These are phyloP conservation scores for Lyophyllum atratum DNA, from an alignment of 768 basidiomycete species.

Conservation along the genomic window DNA sequence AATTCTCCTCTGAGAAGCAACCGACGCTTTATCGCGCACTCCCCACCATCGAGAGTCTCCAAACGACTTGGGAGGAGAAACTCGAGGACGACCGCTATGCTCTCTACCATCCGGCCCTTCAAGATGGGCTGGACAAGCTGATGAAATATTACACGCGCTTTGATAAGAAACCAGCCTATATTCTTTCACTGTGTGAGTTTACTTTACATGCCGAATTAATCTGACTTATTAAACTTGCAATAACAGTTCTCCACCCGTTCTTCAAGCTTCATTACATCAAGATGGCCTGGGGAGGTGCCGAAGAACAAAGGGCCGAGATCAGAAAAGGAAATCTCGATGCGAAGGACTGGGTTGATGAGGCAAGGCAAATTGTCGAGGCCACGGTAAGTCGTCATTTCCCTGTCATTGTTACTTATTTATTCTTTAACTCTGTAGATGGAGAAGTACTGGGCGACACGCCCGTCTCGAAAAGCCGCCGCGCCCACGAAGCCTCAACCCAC, in stretches of 20 bases:
- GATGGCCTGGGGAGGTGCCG: constrained; percentile 24
- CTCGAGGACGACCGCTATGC: neutral
- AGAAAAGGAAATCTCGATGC: constrained; percentile 14
- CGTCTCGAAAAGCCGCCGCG: neutral
- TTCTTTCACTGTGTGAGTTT: constrained; percentile 29
- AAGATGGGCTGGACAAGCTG: constrained; percentile 24
- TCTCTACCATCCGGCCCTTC: constrained; percentile 19
- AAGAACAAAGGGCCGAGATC: constrained; percentile 22
- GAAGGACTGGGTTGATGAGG: constrained; percentile 21
- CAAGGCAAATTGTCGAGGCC: constrained; percentile 12
- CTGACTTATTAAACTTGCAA: neutral
- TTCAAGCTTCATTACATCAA: constrained; percentile 29
- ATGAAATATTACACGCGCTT: constrained; percentile 21
- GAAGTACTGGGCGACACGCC: constrained; percentile 5
- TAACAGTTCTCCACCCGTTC: constrained; percentile 28
- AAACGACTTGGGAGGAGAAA: constrained; percentile 29
- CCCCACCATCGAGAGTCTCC: constrained; percentile 27
- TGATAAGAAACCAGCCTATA: constrained; percentile 17
- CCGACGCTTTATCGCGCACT: constrained; percentile 27
- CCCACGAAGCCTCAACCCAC: neutral
- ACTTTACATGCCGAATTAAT: neutral
- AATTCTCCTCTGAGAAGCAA: constrained; percentile 22
- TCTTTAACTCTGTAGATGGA: constrained; percentile 11
- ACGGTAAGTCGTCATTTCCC: constrained; percentile 11
- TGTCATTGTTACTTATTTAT: neutral